Conservation (phyloP, 1,284 basidiomycete genomes). For the Pseudozyma sp. region DNA sequence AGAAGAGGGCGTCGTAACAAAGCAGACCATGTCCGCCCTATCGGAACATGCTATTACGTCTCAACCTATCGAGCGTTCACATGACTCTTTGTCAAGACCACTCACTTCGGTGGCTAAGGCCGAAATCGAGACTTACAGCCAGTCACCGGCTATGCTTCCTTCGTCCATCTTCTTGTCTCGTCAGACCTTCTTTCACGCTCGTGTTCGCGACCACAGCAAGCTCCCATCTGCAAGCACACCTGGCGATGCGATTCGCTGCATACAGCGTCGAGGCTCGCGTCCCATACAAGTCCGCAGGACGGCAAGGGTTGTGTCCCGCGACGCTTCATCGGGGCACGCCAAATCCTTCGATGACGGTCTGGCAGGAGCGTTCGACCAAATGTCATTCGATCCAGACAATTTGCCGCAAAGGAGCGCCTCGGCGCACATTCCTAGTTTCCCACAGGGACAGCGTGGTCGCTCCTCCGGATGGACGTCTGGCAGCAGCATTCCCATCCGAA, state of each 20-base stretch:
- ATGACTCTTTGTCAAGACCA: background rate
- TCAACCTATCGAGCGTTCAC: constrained; percentile 1
- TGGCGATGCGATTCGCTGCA: constrained; percentile 8
- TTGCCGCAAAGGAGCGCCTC: constrained; percentile 29
- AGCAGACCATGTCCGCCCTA: constrained; percentile 13
- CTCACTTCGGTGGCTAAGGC: constrained; percentile 34
- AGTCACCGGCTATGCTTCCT: constrained; percentile 39
- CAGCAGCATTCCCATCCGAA: constrained; percentile 51
- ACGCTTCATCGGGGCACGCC: constrained; percentile 14
- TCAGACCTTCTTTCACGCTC: constrained; percentile 45
- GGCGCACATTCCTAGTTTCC: constrained; percentile 43
- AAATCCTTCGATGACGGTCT: constrained; percentile 37
- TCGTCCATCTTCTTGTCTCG: constrained; percentile 43
- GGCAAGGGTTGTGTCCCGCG: constrained; percentile 31
- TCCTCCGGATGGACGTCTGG: constrained; percentile 40
- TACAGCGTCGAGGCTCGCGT: constrained; percentile 20
- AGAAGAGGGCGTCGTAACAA: constrained; percentile 7
- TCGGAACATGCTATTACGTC: background rate
- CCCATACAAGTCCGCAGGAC: constrained; percentile 39
- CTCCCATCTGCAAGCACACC: background rate
- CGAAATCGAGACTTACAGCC: constrained; percentile 53
- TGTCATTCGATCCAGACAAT: constrained; percentile 25
- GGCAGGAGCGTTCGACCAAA: constrained; percentile 33
- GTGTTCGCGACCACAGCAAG: constrained; percentile 10
- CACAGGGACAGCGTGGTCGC: constrained; percentile 42